These are phyloP conservation scores for Trichoderma citrinoviride DNA, from an alignment of 2,329 filamentous ascomycete genomes.

Conservation along the genomic window DNA sequence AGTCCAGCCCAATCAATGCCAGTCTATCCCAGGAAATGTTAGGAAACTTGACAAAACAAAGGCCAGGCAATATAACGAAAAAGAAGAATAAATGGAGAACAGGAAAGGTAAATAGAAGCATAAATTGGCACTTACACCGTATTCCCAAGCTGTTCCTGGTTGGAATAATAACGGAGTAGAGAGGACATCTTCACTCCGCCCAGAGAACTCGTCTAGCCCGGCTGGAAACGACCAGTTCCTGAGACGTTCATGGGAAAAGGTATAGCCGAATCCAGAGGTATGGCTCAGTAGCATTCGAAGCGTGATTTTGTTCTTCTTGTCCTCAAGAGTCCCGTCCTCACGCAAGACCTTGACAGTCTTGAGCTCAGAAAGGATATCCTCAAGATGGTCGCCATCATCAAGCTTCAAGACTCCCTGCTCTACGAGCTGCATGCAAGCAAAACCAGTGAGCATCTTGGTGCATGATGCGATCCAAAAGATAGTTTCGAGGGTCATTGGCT, in stretches of 20 bases:
- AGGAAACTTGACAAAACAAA: neutral
- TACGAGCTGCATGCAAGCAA: slow-evolving; percentile 18
- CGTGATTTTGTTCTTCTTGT: neutral
- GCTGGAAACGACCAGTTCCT: slow-evolving; percentile 8
- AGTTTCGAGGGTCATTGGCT: slow-evolving; percentile 1
- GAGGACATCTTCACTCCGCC: neutral
- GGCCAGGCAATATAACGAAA: neutral
- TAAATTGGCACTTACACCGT: neutral
- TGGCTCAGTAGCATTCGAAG: slow-evolving; percentile 12
- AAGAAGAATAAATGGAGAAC: too few species aligned
- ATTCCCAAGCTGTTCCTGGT: slow-evolving; percentile 8
- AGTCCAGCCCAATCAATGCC: slow-evolving; percentile 9
- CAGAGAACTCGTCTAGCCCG: neutral
- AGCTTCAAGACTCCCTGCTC: neutral
- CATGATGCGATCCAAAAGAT: slow-evolving; percentile 12
- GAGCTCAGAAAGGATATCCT: neutral
- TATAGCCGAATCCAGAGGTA: slow-evolving; percentile 10
- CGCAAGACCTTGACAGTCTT: slow-evolving; percentile 4
- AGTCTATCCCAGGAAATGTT: neutral
- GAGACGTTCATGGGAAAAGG: neutral
- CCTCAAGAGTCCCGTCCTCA: neutral
- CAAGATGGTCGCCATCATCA: slow-evolving; percentile 3
- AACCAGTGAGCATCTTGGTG: slow-evolving; percentile 2
- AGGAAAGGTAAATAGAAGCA: too few species aligned
- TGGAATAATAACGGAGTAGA: neutral